Conservation (phyloP, 176 grass and related monocot species). For the Bonia amplexicaulis region DNA sequence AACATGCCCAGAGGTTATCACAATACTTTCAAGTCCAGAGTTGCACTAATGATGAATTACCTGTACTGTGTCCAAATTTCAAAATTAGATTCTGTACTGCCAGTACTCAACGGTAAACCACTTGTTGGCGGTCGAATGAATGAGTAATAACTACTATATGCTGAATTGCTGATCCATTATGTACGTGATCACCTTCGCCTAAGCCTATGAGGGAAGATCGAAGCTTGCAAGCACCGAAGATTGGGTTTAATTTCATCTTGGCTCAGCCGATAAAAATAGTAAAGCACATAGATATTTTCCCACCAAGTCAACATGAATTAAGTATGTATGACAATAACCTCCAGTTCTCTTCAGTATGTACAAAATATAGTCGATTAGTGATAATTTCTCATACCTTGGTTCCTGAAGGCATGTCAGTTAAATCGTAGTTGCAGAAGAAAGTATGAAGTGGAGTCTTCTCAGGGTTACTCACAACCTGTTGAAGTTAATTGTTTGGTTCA, state of each 20-base stretch:
- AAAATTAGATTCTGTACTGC: background rate
- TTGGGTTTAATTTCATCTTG: background rate
- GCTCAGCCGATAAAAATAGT: background rate
- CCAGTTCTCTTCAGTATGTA: background rate
- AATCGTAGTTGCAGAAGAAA: conserved; percentile 97
- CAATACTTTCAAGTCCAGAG: background rate
- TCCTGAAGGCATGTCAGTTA: conserved; percentile 93
- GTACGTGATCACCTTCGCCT: background rate
- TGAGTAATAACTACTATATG: background rate
- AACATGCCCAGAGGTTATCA: background rate
- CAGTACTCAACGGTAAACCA: background rate
- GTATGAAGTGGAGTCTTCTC: conserved; percentile 96
- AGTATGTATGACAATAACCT: background rate
- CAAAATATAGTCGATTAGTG: background rate
- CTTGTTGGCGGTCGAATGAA: background rate
- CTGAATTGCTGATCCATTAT: background rate
- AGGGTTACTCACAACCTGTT: conserved; percentile 90
- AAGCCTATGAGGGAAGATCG: background rate
- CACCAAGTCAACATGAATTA: background rate
- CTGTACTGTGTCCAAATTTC: conserved; percentile 10
- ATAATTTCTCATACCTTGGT: conserved; percentile 65
- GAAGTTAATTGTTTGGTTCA: conserved; percentile 10
- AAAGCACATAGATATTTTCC: background rate
- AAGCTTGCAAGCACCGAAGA: background rate
- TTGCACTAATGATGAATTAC: background rate